Base-by-base conservation (phyloP, 2,329 filamentous ascomycete species). In the Setomelanomma holmii region DNA sequence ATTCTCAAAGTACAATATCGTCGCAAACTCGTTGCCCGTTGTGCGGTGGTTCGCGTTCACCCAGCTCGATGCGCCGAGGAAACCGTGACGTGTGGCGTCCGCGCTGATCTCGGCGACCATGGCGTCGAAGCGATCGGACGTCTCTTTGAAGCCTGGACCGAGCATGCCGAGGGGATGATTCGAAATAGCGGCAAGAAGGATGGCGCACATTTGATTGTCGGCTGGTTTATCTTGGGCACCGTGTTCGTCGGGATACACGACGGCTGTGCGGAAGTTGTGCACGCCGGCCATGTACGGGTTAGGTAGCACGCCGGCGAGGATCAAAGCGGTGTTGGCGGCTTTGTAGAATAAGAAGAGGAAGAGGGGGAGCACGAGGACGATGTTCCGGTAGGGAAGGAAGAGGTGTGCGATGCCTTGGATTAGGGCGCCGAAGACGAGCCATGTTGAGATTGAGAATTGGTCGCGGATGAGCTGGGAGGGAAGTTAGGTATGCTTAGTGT, bases 111-210 rank as follows among this genome's bases (percentile, higher is more conserved):
- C 40, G 4, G 1, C 6, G 7, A 45, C 14, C 45, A 58, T 50
- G 1, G 12, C 40, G 14, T 49, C 35, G 21, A 58, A 53, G 3
- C 24, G 34, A 5, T 51, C 45, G n/a, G 47, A 51, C 4, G 49
- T 40, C 23, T 49, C 48, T 36, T 50, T 54, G 51, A 27, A 58
- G 7, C 51, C 55, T 2, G 48, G 48, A 4, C 48, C 55, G 3
- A 58, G 27, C 48, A 55, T 52, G 40, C 55, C 55, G 20, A 58
- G 48, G 0, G 55, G 48, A 23, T 58, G 55, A 30, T 58, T 49
- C 14, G 44, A 52, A 2, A 52, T 33, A 12, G 44, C 55, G 19
- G 27, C 48, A 3, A 58, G 47, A 1, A 58, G 5, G 22, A 58
- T 54, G 20, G 55, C 55, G 27, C 55, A 58, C 5, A 58, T 34